Evolutionary conservation across 805 yeast genomes (phyloP).

Genomic region (Zygotorulaspora sp.): DNA sequence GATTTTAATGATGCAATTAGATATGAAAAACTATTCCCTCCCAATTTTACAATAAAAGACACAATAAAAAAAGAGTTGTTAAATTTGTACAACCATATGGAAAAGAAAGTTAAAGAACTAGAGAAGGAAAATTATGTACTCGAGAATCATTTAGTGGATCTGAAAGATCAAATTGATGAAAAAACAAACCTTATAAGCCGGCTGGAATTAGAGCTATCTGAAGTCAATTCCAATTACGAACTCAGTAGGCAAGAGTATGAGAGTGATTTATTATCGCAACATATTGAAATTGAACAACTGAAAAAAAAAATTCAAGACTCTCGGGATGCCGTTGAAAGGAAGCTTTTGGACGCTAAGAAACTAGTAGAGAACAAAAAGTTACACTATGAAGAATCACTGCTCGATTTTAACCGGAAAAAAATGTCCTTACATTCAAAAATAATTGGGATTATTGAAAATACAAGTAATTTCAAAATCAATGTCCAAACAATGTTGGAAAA

Average conservation of each 20-base stretch:
- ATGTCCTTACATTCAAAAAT: slow-evolving; percentile 49
- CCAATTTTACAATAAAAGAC: slow-evolving; percentile 20
- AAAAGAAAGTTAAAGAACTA: slow-evolving; percentile 23
- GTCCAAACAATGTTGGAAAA: slow-evolving; percentile 63
- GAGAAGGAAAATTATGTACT: slow-evolving; percentile 26
- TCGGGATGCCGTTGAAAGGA: slow-evolving; percentile 46
- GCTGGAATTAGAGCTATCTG: slow-evolving; percentile 51
- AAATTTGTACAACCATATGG: slow-evolving; percentile 36
- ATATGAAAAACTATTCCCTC: slow-evolving; percentile 13
- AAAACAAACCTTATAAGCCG: slow-evolving; percentile 53
- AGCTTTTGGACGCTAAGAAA: slow-evolving; percentile 45
- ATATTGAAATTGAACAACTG: slow-evolving; percentile 61
- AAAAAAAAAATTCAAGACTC: slow-evolving; percentile 51
- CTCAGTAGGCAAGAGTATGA: slow-evolving; percentile 49
- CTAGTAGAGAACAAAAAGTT: slow-evolving; percentile 48
- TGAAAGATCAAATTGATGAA: slow-evolving; percentile 52
- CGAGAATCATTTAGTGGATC: slow-evolving; percentile 55
- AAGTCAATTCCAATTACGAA: slow-evolving; percentile 50
- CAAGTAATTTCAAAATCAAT: slow-evolving; percentile 60
- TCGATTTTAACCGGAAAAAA: slow-evolving; percentile 45
- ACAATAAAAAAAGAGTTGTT: slow-evolving; percentile 30
- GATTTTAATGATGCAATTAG: slow-evolving; percentile 15
- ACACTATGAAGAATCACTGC: slow-evolving; percentile 48
- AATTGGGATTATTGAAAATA: slow-evolving; percentile 52
- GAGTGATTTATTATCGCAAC: slow-evolving; percentile 45